These are phyloP conservation scores for Gynochthodes officinalis DNA, from an alignment of 257 asterid genomes.

Conservation along the genomic window DNA sequence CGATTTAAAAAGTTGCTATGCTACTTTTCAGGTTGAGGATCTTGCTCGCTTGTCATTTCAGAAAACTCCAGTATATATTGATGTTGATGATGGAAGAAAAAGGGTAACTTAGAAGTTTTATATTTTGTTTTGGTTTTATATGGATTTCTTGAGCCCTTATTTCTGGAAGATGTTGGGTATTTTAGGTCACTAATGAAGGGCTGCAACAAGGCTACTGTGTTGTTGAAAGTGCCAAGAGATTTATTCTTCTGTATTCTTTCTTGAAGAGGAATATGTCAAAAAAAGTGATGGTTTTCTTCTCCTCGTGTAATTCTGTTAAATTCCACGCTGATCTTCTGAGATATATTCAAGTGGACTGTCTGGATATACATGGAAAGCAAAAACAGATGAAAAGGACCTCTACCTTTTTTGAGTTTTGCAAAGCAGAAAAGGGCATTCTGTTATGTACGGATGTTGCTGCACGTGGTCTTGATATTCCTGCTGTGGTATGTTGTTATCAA, in stretches of 20 bases:
- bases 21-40: conserved; percentile 75
- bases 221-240: conserved; percentile 77
- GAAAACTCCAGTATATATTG: conserved; percentile 63
- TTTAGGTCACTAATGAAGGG: conserved; percentile 91
- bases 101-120: conserved; percentile 41
- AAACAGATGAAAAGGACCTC: conserved; percentile 89
- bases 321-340: conserved; percentile 82
- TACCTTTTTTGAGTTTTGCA: conserved; percentile 80
- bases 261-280: conserved; percentile 75
- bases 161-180: conserved; percentile 11
- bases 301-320: conserved; percentile 85
- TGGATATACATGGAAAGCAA: conserved; percentile 87
- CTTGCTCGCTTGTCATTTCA: conserved; percentile 89
- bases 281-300: conserved; percentile 99
- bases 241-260: conserved; percentile 87
- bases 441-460: conserved; percentile 97
- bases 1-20: conserved; percentile 14
- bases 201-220: conserved; percentile 93
- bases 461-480: conserved; percentile 98
- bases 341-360: conserved; percentile 67
- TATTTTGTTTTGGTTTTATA: conserved; percentile 5
- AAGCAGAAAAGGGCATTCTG: conserved; percentile 79
- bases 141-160: background rate
- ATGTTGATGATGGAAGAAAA: conserved; percentile 86
- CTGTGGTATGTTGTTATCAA: conserved; percentile 64